These are phyloP conservation scores for Thalassiosira ordinaria DNA, from an alignment of 352 stramenopile species.

Conservation along the genomic window DNA sequence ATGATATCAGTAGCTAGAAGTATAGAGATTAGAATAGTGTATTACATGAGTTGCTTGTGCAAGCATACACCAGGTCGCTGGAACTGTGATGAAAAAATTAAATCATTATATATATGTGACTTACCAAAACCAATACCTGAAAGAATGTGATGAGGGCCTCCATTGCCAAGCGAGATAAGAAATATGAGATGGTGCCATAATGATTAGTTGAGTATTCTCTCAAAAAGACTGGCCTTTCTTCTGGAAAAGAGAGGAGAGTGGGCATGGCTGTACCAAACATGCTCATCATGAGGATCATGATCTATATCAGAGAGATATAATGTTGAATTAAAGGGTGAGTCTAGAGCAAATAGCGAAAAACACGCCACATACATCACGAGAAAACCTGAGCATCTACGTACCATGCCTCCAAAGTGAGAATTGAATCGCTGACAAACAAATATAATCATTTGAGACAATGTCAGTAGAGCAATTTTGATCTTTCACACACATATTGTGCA, in stretches of 20 bases:
- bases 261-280: conserved; percentile 80
- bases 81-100: no score
- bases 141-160: conserved; percentile 72
- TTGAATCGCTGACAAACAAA: conserved; percentile 47
- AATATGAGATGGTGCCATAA: conserved; percentile 82
- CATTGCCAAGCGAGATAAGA: conserved; percentile 74
- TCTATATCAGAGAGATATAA: conserved; percentile 13
- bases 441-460: no score
- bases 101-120: no score
- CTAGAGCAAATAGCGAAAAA: no score
- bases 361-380: no score
- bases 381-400: no score
- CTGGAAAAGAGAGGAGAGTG: conserved; percentile 72
- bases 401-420: conserved; percentile 46
- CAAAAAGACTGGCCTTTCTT: conserved; percentile 84
- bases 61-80: conserved; percentile 22
- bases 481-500: no score
- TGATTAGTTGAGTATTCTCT: conserved; percentile 85
- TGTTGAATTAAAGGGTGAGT: no score
- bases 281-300: conserved; percentile 61
- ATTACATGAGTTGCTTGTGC: not conserved
- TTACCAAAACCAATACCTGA: conserved; percentile 54
- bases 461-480: no score
- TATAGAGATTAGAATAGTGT: no score
- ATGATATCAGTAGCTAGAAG: conserved; percentile 54